phyloP scores from a whole-genome alignment of 2,329 filamentous ascomycete genomes.

The Cytospora piceicola region DNA sequence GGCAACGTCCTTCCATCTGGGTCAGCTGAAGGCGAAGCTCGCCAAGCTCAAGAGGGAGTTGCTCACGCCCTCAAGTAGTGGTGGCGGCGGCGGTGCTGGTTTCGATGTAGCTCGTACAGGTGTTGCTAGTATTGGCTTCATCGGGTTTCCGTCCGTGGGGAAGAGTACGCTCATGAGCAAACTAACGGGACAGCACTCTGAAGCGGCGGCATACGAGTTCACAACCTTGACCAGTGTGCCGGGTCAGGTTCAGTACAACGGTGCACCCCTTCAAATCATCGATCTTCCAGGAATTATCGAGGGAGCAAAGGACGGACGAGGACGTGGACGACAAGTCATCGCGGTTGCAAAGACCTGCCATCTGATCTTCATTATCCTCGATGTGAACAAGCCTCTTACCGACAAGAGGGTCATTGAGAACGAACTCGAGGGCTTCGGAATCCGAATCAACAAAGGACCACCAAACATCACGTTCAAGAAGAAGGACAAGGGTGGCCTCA shows the following conservation, averaged over 20 bases:
- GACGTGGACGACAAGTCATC: conserved; percentile 96
- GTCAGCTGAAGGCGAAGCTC: conserved; percentile 96
- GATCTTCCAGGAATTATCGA: conserved; percentile 99
- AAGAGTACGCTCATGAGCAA: conserved; percentile 97
- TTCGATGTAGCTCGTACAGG: conserved; percentile 98
- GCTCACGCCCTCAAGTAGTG: conserved; percentile 80
- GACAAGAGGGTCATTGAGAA: conserved; percentile 96
- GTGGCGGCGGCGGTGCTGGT: conserved; percentile 82
- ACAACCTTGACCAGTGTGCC: conserved; percentile 97
- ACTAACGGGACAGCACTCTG: conserved; percentile 94
- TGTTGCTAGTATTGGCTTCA: conserved; percentile 96
- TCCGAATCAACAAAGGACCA: conserved; percentile 94
- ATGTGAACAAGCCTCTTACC: conserved; percentile 97
- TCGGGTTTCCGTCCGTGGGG: conserved; percentile 96
- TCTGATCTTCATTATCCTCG: conserved; percentile 96
- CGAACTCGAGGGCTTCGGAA: conserved; percentile 95
- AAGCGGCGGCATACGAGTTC: conserved; percentile 97
- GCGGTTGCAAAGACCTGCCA: conserved; percentile 98
- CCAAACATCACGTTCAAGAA: conserved; percentile 99
- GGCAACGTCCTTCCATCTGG: conserved; percentile 89
- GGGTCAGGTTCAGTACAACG: conserved; percentile 94
- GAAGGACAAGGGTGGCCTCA: conserved; percentile 97
- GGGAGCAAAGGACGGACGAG: conserved; percentile 96
- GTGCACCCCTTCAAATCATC: conserved; percentile 94
- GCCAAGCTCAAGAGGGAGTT: conserved; percentile 97